These are phyloP conservation scores for Salvia hispanica DNA, from an alignment of 257 asterid species.

Conservation along the genomic window DNA sequence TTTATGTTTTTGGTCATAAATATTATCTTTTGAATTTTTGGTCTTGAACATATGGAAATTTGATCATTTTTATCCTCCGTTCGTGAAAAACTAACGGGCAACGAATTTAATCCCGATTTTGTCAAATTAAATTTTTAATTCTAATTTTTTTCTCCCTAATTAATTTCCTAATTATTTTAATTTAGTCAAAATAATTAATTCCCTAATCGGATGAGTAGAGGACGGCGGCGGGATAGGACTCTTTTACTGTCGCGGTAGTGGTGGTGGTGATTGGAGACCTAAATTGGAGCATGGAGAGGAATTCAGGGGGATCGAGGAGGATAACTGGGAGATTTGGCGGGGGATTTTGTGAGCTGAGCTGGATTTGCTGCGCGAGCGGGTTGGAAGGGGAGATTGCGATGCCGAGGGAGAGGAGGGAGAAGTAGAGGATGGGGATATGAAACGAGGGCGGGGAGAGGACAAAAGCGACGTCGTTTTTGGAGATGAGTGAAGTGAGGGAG, in stretches of 20 bases:
- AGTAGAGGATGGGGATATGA: constrained; percentile 70
- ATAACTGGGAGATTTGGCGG: constrained; percentile 33
- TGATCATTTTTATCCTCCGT: no score
- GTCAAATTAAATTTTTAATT: no score
- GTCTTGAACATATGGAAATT: no score
- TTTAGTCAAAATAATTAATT: no score
- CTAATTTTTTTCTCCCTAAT: no score
- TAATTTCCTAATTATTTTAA: no score
- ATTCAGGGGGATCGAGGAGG: constrained; percentile 59
- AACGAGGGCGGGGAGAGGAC: constrained; percentile 68
- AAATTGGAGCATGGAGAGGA: constrained; percentile 49
- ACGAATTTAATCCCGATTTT: no score
- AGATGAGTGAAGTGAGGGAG: constrained; percentile 45
- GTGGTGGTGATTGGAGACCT: not conserved
- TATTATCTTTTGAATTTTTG: no score
- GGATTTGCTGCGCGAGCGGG: constrained; percentile 66
- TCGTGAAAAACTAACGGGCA: no score
- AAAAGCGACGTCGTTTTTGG: constrained; percentile 66
- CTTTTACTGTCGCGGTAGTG: constrained; percentile 39
- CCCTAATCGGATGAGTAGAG: constrained; percentile 90
- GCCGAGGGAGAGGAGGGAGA: constrained; percentile 80
- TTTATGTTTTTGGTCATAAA: no score
- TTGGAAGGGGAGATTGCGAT: constrained; percentile 72
- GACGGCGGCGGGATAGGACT: constrained; percentile 67
- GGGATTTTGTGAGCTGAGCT: constrained; percentile 56